Evolutionary conservation across 2,329 filamentous ascomycete genomes (phyloP), one percentile per base, ranked within the genome.

Genomic region (Zasmidium citrigriseum): DNA sequence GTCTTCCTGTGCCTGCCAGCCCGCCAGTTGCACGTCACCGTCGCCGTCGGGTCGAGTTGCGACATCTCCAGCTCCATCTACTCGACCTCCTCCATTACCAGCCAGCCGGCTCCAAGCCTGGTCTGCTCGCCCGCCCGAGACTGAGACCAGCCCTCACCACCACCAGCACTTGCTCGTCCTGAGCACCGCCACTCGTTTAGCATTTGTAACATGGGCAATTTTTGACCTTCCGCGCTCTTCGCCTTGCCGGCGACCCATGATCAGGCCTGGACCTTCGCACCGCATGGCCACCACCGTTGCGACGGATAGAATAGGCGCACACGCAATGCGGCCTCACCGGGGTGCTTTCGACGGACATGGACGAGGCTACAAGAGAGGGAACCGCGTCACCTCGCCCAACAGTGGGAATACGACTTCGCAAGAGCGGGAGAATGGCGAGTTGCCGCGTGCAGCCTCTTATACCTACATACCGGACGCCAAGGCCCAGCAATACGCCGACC

Each of bases 401-500:
- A 55, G 52, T 46, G 56, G 44, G 47, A 54, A 54, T 52, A 50
- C 62, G 44, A 55, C 63, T 54, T 41, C 60, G 48, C 38, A 57
- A 60, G 49, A 52, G 10, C 25, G 34, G 38, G 51, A 53, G 29
- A 59, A 54, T 45, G 53, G n/a, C 18, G 46, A 73, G 23, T 64
- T 86, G 25, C 78, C 80, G 24, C 79, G 83, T 57, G 80, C 84
- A 49, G 84, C 84, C 27, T 86, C 84, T 66, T 86, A 83, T 71
- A 83, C 81, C 48, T 79, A 82, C 63, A 70, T 86, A 50, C 77
- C 81, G 2, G 72, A 74, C 24, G 66, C 71, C 24, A 74, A 71
- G 52, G 64, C 70, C 23, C 51, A 71, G 41, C 62, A 66, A 18
- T 68, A 67, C 49, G 54, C 47, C 21, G 59, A 64, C 27, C 63